Base-by-base conservation (phyloP, 2,329 filamentous ascomycete genomes). In the Penicillium brevicompactum region DNA sequence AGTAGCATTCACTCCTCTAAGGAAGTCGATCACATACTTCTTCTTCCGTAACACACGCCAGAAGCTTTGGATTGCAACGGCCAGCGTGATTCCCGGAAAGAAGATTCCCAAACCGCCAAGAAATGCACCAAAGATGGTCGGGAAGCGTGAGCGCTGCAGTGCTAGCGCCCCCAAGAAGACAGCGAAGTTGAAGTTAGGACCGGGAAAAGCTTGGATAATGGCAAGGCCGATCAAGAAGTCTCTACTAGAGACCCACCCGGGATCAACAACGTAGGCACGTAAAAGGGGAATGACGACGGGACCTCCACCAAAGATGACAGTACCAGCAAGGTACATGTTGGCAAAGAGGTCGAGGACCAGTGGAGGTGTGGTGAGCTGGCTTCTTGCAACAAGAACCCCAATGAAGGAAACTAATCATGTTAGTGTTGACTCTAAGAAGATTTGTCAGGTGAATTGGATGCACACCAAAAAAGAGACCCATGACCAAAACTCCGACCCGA, bases 181-280 rank as follows among this genome's bases (percentile, higher is more conserved):
- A 0, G 82, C 83, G 56, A 86, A 75, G 57, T 74, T 74, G 64
- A 73, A 73, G 51, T 76, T 75, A 0, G 84, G 85, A 0, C 84
- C 84, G 0, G 88, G 88, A 54, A 91, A 88, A 0, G 86, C 82
- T 69, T 91, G 88, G 16, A 85, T 87, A 50, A 91, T 80, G 7
- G 88, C 89, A 0, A 91, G 81, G 0, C 88, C 88, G 46, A 91
- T 84, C 0, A 91, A 76, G 67, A 91, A 91, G 67, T 91, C 87
- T 4, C 88, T 81, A 0, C 86, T 78, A 0, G 81, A 83, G 0
- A 91, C 87, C 87, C 87, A 91, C 6, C 85, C 85, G 22, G 87
- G 85, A 0, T 80, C 78, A 0, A 90, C 88, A 34, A 90, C 76
- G 61, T 77, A 77, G 34, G 85, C 80, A 16, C 84, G 77, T 1